Base-by-base conservation (phyloP, 805 yeast species). In the Teunomyces stri region DNA sequence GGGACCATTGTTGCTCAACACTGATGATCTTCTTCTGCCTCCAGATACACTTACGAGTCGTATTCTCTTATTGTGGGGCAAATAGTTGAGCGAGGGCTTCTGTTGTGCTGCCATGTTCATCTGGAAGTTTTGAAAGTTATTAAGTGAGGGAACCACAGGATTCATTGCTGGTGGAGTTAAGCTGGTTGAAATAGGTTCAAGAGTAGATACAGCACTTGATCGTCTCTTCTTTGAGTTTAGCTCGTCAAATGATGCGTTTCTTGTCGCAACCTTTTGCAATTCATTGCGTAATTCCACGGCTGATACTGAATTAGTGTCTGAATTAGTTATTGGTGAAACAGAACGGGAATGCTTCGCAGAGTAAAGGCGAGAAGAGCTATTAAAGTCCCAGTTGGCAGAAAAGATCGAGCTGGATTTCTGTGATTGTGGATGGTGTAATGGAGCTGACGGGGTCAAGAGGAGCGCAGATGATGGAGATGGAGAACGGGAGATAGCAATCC, bases 61-160 rank as follows among this genome's bases (percentile, higher is more conserved):
- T 43, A 79, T 57, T 57, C 89, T 68, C 51, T 78, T 79, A 42
- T 74, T 78, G 51, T 76, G 81, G 0, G 82, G 75, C 57, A 81
- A 69, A 56, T 82, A 82, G 42, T 76, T 80, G 58, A 80, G 78
- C 3, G 75, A 69, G 30, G 53, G 51, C 40, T 43, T 52, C 43
- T 13, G 43, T 16, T 37, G 40, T 18, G 16, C 46, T 5, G 25
- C 42, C 30, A 42, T 46, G 41, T 52, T 38, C 54, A 47, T 45
- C 29, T 59, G 54, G 38, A 56, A 56, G 40, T 52, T 45, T 45
- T 66, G 72, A 51, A 70, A 71, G 11, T 62, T 49, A 48, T 64
- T 62, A 12, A 69, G 41, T 0, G 75, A 59, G 3, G 74, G 72
- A 2, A 55, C 47, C 2, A 59, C 55, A 2, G 78, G 74, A 46